phyloP scores from a whole-genome alignment of 768 basidiomycete species.

The Collybia nuda region DNA sequence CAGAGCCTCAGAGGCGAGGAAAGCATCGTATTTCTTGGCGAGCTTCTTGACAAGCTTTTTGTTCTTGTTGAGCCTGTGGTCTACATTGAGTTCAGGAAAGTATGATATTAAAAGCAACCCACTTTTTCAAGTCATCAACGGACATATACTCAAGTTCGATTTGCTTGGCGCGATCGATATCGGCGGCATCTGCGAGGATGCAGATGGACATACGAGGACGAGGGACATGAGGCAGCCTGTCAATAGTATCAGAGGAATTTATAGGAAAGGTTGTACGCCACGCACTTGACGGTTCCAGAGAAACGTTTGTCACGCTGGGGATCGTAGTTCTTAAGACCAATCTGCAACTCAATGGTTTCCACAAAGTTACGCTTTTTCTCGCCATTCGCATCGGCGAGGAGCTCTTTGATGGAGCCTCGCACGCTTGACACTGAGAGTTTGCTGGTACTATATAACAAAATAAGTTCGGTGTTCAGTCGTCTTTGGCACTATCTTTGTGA shows the following conservation, averaged over 20 bases:
- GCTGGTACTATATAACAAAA: slow-evolving; percentile 34
- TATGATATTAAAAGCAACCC: slow-evolving; percentile 16
- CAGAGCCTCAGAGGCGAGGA: slow-evolving; percentile 94
- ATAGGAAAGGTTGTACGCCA: neutral
- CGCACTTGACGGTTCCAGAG: slow-evolving; percentile 95
- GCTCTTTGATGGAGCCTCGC: slow-evolving; percentile 95
- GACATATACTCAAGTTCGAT: slow-evolving; percentile 99
- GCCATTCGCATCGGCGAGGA: slow-evolving; percentile 79
- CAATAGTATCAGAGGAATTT: neutral
- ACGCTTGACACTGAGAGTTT: slow-evolving; percentile 99
- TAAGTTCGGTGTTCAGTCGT: neutral
- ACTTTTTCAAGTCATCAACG: slow-evolving; percentile 99
- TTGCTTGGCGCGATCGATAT: slow-evolving; percentile 98
- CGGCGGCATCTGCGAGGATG: slow-evolving; percentile 98
- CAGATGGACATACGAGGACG: slow-evolving; percentile 99
- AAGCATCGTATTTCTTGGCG: slow-evolving; percentile 99
- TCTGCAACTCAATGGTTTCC: slow-evolving; percentile 90
- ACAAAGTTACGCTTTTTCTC: slow-evolving; percentile 94
- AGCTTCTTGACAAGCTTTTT: slow-evolving; percentile 99
- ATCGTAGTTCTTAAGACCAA: slow-evolving; percentile 98
- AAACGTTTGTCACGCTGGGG: slow-evolving; percentile 99
- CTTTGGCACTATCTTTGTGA: neutral
- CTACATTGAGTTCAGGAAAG: neutral
- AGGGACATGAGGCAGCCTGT: slow-evolving; percentile 92
- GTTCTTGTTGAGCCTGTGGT: slow-evolving; percentile 91